Base-by-base conservation (phyloP, 2,329 filamentous ascomycete genomes). In the Aspergillus felis region DNA sequence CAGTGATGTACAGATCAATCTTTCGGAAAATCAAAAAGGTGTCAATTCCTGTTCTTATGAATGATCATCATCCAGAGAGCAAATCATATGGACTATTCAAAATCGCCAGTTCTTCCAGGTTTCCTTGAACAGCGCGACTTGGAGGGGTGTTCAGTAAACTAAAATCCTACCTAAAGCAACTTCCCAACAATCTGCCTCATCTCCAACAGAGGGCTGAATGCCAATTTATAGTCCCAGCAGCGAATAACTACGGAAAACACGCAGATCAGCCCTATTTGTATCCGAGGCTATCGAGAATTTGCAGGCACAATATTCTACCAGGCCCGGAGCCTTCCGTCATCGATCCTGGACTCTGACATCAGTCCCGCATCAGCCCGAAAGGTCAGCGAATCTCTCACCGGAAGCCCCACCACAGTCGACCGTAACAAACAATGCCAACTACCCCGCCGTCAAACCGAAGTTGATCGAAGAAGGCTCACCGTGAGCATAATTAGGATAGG, bases 281-380 rank as follows among this genome's bases (percentile, higher is more conserved):
- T 59, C 65, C 65, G 65, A 67, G 64, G 61, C 62, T 64, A 66
- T 69, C 46, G 60, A 62, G 56, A 54, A 59, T 44, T 24, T 22
- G 35, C 51, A 60, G 56, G 50, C 32, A 56, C 49, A 60, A 59
- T 54, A 38, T 63, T 64, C 44, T 61, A 57, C 60, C 66, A 61
- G 55, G 50, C 60, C 64, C 68, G 66, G 64, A 60, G 52, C 63
- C 63, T 71, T 67, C 70, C 70, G 71, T 66, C 63, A 63, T 62
- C 57, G 53, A 64, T 63, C 56, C 50, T 51, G 38, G 62, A 35
- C 56, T 64, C 60, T 75, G 70, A 74, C 70, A 74, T 75, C 71
- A 74, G 68, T 74, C 70, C 73, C 73, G 73, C 71, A 73, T 71
- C 70, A 74, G 71, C 71, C 73, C 72, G 72, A 71, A 63, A 63